A percentile compares a stretch with the other conserved stretches of the same genome.
Evolutionary conservation across 805 yeast species (phyloP).

Genomic region (Kuraishia piskuri): DNA sequence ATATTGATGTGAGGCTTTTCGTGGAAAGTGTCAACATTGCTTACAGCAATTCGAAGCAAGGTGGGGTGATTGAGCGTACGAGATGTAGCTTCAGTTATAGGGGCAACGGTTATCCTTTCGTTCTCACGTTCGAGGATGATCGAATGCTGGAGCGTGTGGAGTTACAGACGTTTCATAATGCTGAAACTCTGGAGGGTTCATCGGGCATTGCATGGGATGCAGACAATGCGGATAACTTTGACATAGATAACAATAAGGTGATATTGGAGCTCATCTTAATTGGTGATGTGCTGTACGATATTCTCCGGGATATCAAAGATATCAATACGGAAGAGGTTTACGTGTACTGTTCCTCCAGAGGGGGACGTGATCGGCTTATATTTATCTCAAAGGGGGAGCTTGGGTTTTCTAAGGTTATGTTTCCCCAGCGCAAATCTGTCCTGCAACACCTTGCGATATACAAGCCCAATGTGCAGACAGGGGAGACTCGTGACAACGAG

Average conservation of each 20-base stretch:
- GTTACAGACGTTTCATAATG: constrained; percentile 32
- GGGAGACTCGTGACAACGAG: constrained; percentile 11
- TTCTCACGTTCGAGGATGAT: constrained; percentile 45
- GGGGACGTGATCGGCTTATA: constrained; percentile 29
- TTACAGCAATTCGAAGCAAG: constrained; percentile 10
- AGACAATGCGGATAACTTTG: constrained; percentile 16
- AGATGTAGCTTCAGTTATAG: constrained; percentile 29
- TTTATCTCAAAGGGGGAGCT: constrained; percentile 67
- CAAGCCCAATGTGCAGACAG: constrained; percentile 14
- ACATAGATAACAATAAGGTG: constrained; percentile 25
- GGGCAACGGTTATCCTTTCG: constrained; percentile 44
- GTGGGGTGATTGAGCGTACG: constrained; percentile 33
- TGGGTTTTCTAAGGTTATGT: constrained; percentile 57
- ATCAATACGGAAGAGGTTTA: constrained; percentile 42
- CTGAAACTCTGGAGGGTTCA: constrained; percentile 10
- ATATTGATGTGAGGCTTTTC: constrained; percentile 29
- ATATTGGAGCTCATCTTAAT: constrained; percentile 43
- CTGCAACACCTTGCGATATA: constrained; percentile 50
- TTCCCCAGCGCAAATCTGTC: constrained; percentile 55
- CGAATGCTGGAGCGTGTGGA: constrained; percentile 48
- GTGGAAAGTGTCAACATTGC: constrained; percentile 42
- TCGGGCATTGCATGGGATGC: constrained; percentile 15
- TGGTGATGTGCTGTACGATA: constrained; percentile 44
- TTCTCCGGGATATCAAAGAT: constrained; percentile 48
- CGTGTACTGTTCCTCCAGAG: constrained; percentile 29